A percentile compares a stretch with the other conserved stretches of the same genome.
Evolutionary conservation across 108 stramenopile species (phyloP).

Genomic region (Bacterosira constricta): DNA sequence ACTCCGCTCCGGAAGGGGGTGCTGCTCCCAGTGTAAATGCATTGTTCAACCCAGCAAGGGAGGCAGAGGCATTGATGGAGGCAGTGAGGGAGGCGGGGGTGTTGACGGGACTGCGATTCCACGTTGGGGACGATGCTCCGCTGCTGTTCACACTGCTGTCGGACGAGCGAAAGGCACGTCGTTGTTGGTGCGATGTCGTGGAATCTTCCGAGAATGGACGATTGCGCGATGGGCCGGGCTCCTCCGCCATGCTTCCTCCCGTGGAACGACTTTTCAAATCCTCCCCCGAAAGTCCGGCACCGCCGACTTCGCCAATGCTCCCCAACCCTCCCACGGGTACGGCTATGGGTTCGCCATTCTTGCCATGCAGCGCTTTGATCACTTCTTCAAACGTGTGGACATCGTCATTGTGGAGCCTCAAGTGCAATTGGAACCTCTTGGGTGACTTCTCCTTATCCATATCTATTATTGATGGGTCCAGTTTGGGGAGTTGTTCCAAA

Average conservation of each 20-base stretch:
- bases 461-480: no score
- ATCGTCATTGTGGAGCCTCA: conserved; percentile 96
- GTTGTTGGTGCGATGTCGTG: conserved; percentile 18
- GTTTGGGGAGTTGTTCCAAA: conserved; percentile 37
- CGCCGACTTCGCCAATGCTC: conserved; percentile 40
- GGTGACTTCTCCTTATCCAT: no score
- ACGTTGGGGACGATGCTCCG: neutral
- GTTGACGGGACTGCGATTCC: conserved; percentile 7
- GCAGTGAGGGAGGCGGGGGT: neutral
- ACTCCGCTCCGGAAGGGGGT: neutral
- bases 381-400: conserved; percentile 97
- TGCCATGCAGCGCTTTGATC: conserved; percentile 71
- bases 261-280: conserved; percentile 6
- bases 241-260: neutral
- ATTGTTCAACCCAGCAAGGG: neutral
- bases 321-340: conserved; percentile 40
- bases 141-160: neutral
- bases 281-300: conserved; percentile 31
- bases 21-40: neutral
- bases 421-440: conserved; percentile 55
- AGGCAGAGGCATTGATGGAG: neutral
- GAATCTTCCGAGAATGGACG: conserved; percentile 20
- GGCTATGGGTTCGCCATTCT: conserved; percentile 7
- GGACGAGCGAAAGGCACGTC: conserved; percentile 8
- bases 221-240: neutral